Evolutionary conservation across 768 basidiomycete genomes (phyloP).

Genomic region (Daedaleopsis sinensis): DNA sequence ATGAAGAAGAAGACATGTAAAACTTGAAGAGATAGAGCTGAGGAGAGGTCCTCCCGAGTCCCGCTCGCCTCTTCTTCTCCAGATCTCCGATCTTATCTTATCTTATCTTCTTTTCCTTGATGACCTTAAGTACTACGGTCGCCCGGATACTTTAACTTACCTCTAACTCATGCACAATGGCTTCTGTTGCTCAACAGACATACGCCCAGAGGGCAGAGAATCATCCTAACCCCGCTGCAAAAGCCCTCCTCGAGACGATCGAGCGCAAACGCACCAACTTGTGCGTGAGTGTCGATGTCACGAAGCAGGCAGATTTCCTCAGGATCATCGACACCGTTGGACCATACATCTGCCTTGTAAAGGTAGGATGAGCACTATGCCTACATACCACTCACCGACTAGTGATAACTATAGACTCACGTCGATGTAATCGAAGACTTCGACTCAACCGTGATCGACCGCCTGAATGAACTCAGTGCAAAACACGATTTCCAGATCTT

Average conservation of each 20-base stretch:
- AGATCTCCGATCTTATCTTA: conserved; percentile 16
- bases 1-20: conserved; percentile 10
- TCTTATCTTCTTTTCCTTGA: background rate
- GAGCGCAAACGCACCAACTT: conserved; percentile 89
- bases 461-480: conserved; percentile 67
- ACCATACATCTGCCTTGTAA: conserved; percentile 90
- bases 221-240: conserved; percentile 77
- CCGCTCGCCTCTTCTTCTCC: too few relatives aligned
- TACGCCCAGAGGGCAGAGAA: conserved; percentile 63
- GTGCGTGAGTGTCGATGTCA: conserved; percentile 95
- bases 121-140: too few relatives aligned
- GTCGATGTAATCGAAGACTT: conserved; percentile 96
- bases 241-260: conserved; percentile 76
- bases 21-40: conserved; percentile 3
- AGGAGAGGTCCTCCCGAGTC: too few relatives aligned
- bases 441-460: conserved; percentile 66
- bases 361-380: conserved; percentile 53
- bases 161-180: conserved; percentile 32
- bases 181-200: conserved; percentile 45
- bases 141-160: too few relatives aligned
- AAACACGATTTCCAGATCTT: conserved; percentile 96
- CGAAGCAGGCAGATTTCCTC: conserved; percentile 75
- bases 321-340: conserved; percentile 88
- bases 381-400: conserved; percentile 18
- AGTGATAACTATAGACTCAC: conserved; percentile 72